Base-by-base conservation (phyloP, 2,329 filamentous ascomycete species). In the Exophiala sp. region DNA sequence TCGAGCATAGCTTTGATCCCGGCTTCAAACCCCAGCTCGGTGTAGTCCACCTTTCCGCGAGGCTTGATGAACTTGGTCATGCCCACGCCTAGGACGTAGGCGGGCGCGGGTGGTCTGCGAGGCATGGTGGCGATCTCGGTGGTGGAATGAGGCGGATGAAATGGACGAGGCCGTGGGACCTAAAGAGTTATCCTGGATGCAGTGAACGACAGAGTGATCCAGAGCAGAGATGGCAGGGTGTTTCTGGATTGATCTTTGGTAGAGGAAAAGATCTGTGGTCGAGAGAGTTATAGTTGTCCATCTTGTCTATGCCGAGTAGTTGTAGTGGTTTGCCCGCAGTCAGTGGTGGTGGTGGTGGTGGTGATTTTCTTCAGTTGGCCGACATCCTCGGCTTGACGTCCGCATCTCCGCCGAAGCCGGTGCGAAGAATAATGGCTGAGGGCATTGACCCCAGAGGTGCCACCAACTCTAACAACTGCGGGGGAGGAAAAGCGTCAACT, bases 1-100 rank as follows among this genome's bases (percentile, higher is more conserved):
- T 86, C 83, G 14, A 84, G 74, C 58, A 70, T 58, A 38, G 63
- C 63, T 52, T 65, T 65, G 48, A 64, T 57, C 30, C 63, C 63
- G 22, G 62, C 63, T 56, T 65, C 63, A 46, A 61, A 62, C 9
- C 60, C 65, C n/a, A 67, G 57, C 39, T 65, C 63, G 9, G 60
- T 55, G 51, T 67, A 67, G 48, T 65, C 64, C 48, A 62, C 55
- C 45, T 62, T 58, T 16, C 61, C 60, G 8, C 63, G 58, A 3
- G 65, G 65, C 52, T 67, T 65, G 80, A 96, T 91, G 79, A 97
- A 97, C 72, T 95, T 95, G 73, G 91, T 97, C 88, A 97, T 93
- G 73, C 91, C 91, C 61, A 97, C 93, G 74, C 91, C 91, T 54
- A 97, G 82, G 66, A 97, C 87, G 76, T 97, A 97, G 76, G 77